phyloP scores from a whole-genome alignment of 176 grass and related monocot species.

The Musa itinerans region DNA sequence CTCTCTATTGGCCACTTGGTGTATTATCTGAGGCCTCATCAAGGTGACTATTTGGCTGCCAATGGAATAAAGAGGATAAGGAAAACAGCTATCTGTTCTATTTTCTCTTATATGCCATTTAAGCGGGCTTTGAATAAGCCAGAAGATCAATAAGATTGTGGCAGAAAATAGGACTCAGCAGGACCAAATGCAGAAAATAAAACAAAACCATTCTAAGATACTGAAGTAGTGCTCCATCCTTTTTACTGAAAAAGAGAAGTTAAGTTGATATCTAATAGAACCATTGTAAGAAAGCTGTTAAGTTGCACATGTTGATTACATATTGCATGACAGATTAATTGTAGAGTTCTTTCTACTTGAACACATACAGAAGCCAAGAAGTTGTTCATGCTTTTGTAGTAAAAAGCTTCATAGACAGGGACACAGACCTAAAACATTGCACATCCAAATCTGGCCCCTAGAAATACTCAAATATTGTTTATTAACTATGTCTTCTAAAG shows the following conservation, averaged over 20 bases:
- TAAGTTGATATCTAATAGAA: not conserved
- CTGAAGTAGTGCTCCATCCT: not conserved
- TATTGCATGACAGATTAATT: not conserved
- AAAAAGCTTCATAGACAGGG: not conserved
- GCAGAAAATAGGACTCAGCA: not conserved
- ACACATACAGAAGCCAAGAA: not conserved
- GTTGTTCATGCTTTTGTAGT: not conserved
- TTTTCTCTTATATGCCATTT: too few relatives aligned
- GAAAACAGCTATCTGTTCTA: not conserved
- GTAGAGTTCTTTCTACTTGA: not conserved
- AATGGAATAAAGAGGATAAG: not conserved
- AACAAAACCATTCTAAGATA: not conserved
- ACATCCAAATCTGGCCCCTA: not conserved
- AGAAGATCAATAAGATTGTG: not conserved
- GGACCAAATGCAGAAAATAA: not conserved
- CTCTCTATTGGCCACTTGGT: not conserved
- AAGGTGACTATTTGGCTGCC: not conserved
- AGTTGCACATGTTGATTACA: not conserved
- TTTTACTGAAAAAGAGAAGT: not conserved
- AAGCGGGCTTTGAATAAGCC: not conserved
- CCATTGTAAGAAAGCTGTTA: not conserved
- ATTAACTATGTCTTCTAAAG: not conserved
- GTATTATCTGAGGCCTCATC: too few relatives aligned
- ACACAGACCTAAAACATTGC: not conserved
- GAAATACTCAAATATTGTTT: not conserved